Base-by-base conservation (phyloP, 306 rosid species). In the Citrullus colocynthis region DNA sequence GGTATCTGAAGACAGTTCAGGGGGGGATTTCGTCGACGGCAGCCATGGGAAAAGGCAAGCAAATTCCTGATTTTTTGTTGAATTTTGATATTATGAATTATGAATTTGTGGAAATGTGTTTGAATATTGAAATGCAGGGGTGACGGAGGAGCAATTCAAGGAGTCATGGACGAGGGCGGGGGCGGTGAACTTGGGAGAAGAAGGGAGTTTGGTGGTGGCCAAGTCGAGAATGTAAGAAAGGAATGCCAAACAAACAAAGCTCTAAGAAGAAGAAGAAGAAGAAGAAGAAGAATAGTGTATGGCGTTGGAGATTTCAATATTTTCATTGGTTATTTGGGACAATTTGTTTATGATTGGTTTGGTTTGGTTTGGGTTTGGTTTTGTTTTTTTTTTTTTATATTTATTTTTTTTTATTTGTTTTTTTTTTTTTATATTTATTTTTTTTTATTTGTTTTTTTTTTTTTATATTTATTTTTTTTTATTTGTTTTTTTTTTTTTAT, bases 1-100 rank as follows among this genome's bases (percentile, higher is more conserved):
- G 91, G 87, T 95, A 95, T 79, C 93, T 95, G 62, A 95, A 90
- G 96, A 92, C 97, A 51, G 91, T 95, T 11, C 99, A 95, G 74
- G 99, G 98, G 3, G 99, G 99, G 63, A 91, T 89, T 12, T 86
- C 99, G 0, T 95, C 99, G 44, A 92, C 99, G 20, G 96, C 99
- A 21, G 97, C 99, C n/a, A 95, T 95, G 99, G 99, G 97, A 66
- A 92, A 91, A 88, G 99, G 97, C 69, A 86, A 65, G 55, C 10
- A 1, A 17, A 30, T 10, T 4, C 20, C 15, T 48, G 0, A 48
- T 48, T 1, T 1, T 12, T 48, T 48, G 4, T 24, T 24, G 54
- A 48, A 24, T 24, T 24, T 48, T 48, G 16, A 48, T 13, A 48
- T 48, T 48, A 48, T 3, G 4, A 32, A 5, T 48, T 48, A 48